Base-by-base conservation (phyloP, 805 yeast genomes). In the Candida stauntonica region DNA sequence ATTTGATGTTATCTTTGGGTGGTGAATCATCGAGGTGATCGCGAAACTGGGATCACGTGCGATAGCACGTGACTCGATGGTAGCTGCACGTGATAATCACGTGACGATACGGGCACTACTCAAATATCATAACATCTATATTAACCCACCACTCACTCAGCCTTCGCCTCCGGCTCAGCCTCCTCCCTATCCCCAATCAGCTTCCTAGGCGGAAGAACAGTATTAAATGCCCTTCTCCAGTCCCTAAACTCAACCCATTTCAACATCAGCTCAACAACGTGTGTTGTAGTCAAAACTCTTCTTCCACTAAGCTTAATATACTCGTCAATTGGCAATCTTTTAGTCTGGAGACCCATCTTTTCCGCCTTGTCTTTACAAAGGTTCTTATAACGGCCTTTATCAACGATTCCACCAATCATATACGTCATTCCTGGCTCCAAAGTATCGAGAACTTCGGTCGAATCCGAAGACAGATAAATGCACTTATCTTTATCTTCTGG, bases 371-470 rank as follows among this genome's bases (percentile, higher is more conserved):
- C 72, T 33, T 76, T 70, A 59, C 99, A 91, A 24, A 91, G 61
- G 46, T 71, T 68, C 61, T 86, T 86, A 64, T 88, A 81, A 51
- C 98, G 74, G 43, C 94, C 94, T 60, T 91, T 91, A 60, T 91
- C 99, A 3, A 91, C 98, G 40, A 91, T 91, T 1, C 98, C 99
- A 8, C 99, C 99, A 35, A 91, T 79, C 30, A 91, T 77, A 51
- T 91, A 91, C 0, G 94, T 85, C 57, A 71, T 67, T 3, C 81
- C 85, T 5, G 78, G 75, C 44, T 81, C 78, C 38, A 91, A 65
- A 18, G 67, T 74, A 9, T 72, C 76, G 26, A 93, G 52, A 17
- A 68, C 75, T 7, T 81, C 83, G 7, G 80, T 84, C 0, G 96
- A 81, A 52, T 91, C 99, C 0, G 97, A 94, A 1, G 95, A 81